Evolutionary conservation across 495 filamentous ascomycete genomes (phyloP), one percentile per base, ranked within the genome.

Genomic region (Neurospora cerealis): DNA sequence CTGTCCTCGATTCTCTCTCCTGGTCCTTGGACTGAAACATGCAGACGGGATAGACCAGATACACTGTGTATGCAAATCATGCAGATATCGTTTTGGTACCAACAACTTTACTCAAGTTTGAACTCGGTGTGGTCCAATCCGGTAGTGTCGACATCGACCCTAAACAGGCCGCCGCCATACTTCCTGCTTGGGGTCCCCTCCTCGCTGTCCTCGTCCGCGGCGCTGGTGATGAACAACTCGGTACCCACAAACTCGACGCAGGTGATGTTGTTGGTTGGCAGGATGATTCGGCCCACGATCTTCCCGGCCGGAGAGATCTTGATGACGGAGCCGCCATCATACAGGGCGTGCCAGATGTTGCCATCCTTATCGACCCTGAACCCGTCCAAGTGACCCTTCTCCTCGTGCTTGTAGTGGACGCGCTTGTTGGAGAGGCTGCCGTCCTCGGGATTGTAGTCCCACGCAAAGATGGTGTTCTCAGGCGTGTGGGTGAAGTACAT

Each of bases 401-500:
- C 90, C 54, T 87, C 85, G 69, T 89, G 85, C 70, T 85, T 79
- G 83, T 90, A 94, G 79, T 92, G 92, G 32, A 90, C 84, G 72
- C 92, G 87, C 69, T 89, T 86, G 79, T 93, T 92, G 66, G 87
- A 87, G 60, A 93, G 86, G 60, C 81, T 81, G 9, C 93, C 93
- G 5, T 86, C 89, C 6, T 78, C 79, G 5, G 85, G 81, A 79
- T 91, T 86, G 80, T 91, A 97, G 81, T 94, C 91, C 81, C 90
- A 96, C 37, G 90, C 89, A 71, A 86, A 89, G 75, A 97, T 92
- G 72, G 86, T 87, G 46, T 86, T 86, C n/a, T 87, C 89, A 42
- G 91, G 90, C 24, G 93, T 91, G 84, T 97, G 89, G 54, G 90
- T 93, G 81, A 94, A 91, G 84, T 93, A 97, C 88, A 95, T 91